A percentile compares a stretch with the other conserved stretches of the same genome.
phyloP scores from a whole-genome alignment of 441 rosid genomes.

The Euphorbia corollata region DNA sequence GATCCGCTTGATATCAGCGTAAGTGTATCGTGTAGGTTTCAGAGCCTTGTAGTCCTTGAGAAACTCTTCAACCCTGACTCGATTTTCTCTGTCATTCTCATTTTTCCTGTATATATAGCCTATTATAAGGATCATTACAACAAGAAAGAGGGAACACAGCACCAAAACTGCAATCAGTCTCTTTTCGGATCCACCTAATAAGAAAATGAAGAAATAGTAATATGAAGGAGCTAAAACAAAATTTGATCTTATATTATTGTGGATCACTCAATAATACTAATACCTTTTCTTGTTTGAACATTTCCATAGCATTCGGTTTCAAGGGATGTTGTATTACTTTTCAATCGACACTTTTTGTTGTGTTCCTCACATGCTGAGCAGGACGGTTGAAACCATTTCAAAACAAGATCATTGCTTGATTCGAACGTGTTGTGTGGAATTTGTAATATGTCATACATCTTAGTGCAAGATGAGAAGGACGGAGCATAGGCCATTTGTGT shows the following conservation, averaged over 20 bases:
- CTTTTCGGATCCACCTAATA: not conserved
- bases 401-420: not conserved
- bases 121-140: not conserved
- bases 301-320: constrained; percentile 17
- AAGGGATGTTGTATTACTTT: not conserved
- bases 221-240: not conserved
- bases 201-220: not conserved
- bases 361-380: constrained; percentile 18
- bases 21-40: constrained; percentile 23
- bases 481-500: not conserved
- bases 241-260: not conserved
- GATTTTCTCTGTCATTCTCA: constrained; percentile 15
- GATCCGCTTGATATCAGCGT: constrained; percentile 29
- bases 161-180: not conserved
- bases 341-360: constrained; percentile 15
- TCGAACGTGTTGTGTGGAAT: not conserved
- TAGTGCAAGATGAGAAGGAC: constrained; percentile 18
- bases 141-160: constrained; percentile 3
- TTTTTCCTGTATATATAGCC: constrained; percentile 1
- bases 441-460: constrained; percentile 15
- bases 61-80: constrained; percentile 20
- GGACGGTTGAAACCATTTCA: constrained; percentile 17
- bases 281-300: not conserved
- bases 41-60: constrained; percentile 25
- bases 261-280: too few relatives aligned